phyloP scores from a whole-genome alignment of 2,329 filamentous ascomycete genomes.

The Sarocladium oryzae region DNA sequence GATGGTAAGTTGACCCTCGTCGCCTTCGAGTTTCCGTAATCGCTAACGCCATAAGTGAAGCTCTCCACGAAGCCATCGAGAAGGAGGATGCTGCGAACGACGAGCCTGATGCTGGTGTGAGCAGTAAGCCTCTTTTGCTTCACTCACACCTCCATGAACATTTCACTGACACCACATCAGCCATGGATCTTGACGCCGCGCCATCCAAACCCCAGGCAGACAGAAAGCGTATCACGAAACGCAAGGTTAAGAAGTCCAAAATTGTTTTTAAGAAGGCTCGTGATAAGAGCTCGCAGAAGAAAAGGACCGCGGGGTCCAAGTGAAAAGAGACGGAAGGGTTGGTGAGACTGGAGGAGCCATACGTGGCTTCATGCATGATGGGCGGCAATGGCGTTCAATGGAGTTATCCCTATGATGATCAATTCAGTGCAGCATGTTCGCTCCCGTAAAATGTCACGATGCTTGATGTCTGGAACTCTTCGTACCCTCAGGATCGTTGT shows the following conservation, averaged over 20 bases:
- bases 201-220: conserved; percentile 29
- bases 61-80: conserved; percentile 22
- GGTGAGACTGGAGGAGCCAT: background rate
- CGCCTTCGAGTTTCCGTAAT: background rate
- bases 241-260: conserved; percentile 45
- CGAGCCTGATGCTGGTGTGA: conserved; percentile 20
- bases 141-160: conserved; percentile 8
- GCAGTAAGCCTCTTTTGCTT: conserved; percentile 17
- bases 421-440: background rate
- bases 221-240: conserved; percentile 52
- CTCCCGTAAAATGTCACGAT: background rate
- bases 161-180: conserved; percentile 16
- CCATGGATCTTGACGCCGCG: conserved; percentile 53
- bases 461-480: background rate
- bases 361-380: background rate
- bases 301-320: background rate
- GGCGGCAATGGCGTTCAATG: conserved; percentile 6
- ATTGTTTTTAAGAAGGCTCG: conserved; percentile 57
- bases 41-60: background rate
- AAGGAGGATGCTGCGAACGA: conserved; percentile 22
- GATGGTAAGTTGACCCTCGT: conserved; percentile 18
- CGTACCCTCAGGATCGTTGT: background rate
- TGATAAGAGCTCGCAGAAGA: conserved; percentile 40
- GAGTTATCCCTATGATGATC: background rate
- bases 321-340: background rate